Evolutionary conservation across 202 grass and related monocot genomes (phyloP), one percentile per base, ranked within the genome.

Genomic region (Elaeis oleifera): DNA sequence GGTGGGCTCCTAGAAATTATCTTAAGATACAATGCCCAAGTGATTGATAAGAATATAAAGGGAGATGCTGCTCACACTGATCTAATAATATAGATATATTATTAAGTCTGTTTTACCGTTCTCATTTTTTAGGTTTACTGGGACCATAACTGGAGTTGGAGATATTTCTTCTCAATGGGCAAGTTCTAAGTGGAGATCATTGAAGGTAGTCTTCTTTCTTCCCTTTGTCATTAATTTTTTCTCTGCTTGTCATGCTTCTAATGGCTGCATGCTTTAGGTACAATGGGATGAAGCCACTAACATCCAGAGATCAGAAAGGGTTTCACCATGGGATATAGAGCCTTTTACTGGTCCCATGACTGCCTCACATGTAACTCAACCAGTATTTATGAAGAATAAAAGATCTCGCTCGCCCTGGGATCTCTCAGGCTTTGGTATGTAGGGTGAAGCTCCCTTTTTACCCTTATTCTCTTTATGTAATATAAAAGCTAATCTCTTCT

Each of bases 321-420:
- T 99, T 65, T 99, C 85, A 15, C 79, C 75, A 16, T 99, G 94
- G 94, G 88, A 99, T 67, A 89, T 99, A 16, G 88, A 99, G 53
- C 57, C 66, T 58, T 80, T 83, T 54, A 80, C 82, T 76, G 72
- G 54, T 18, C 71, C 75, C 23, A 63, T 55, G 56, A 72, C 75
- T 57, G 49, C 68, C 22, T 49, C 82, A 55, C 65, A 49, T 77
- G 26, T 75, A 50, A 52, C 82, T 16, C 53, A 79, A 54, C 76
- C 87, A 31, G 58, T 67, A 51, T 50, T 69, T 17, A 44, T 1
- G 11, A 99, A 87, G 69, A 80, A 69, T 70, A 99, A 99, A 77
- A 69, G 94, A 17, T 54, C 80, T 23, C 79, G 94, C 68, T 80
- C 81, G 64, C 59, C 72, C 15, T 74, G 49, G 22, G 88, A 87